Evolutionary conservation across 108 stramenopile species (phyloP).

Genomic region (Nannochloropsis salina): DNA sequence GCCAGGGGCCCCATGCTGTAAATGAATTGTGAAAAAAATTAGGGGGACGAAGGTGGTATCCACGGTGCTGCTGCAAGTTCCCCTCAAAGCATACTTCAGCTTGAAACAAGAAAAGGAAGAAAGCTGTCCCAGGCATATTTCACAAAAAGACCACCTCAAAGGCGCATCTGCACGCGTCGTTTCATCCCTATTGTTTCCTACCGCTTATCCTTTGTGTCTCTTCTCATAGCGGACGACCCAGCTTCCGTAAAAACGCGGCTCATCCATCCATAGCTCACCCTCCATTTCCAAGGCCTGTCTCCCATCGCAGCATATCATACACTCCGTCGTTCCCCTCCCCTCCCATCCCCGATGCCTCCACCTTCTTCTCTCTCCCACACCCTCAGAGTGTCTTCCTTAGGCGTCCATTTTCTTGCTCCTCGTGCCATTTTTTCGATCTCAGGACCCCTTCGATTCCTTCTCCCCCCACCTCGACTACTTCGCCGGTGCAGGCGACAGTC

Average conservation of each 20-base stretch:
- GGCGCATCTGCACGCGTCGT: background rate
- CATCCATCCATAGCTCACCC: conserved; percentile 55
- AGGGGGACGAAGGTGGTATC: background rate
- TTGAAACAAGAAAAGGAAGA: no score
- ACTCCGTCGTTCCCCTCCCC: background rate
- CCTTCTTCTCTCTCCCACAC: background rate
- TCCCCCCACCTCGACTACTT: no score
- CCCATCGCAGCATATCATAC: background rate
- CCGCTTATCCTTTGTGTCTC: background rate
- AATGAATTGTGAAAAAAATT: conserved; percentile 60
- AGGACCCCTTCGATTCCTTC: no score
- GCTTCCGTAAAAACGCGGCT: conserved; percentile 2
- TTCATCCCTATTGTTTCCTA: background rate
- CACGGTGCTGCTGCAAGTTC: background rate
- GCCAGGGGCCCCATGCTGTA: conserved; percentile 62
- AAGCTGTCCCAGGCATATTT: background rate
- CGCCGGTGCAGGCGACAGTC: no score
- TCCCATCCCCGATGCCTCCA: background rate
- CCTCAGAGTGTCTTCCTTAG: background rate
- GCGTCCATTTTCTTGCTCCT: no score
- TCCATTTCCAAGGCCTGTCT: conserved; percentile 32
- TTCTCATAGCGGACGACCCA: background rate
- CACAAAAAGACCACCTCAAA: background rate
- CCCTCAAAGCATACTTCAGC: no score
- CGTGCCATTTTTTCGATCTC: no score